Evolutionary conservation across 2,329 filamentous ascomycete species (phyloP), one percentile per base, ranked within the genome.

Genomic region (Stenocarpella maydis): DNA sequence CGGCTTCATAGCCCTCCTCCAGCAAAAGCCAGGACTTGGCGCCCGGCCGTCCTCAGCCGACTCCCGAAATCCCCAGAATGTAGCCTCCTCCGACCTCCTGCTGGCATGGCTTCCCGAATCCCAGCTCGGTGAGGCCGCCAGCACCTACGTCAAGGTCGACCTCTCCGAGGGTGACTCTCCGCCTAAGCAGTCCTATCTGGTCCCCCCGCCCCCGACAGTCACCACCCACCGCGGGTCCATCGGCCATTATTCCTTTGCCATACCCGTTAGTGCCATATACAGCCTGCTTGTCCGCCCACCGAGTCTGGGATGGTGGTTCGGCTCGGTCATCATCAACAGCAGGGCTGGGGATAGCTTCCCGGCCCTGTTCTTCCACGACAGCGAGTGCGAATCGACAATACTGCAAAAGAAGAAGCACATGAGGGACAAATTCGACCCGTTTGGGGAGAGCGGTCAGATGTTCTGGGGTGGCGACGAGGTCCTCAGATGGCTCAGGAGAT

Each of bases 401-500:
- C 81, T 97, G 68, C 95, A 98, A 80, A 94, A 97, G 82, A 97
- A 96, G 85, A 93, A 91, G 81, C 84, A 93, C 65, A 89, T 94
- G 0, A 88, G 87, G 71, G 94, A 98, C 74, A 93, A 85, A 52
- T 98, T 99, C 75, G 94, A 98, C 75, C 95, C 95, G 0, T 98
- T 98, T 78, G 91, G 91, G 19, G 92, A 94, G 72, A 87, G 87
- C 72, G 95, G 95, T 0, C 89, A 92, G 78, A 91, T 97, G 85
- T 98, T 98, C 77, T 99, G 97, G 96, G 97, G 96, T 68, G 96
- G 96, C 6, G 96, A 99, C 78, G 95, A 99, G 81, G 92, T 98
- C 0, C 79, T 99, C 58, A 87, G 94, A 67, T 99, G 97, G 96
- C 77, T 99, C 75, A 93, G 90, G 77, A 87, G 91, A 77, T 98